These are phyloP conservation scores for Aspergillus indologenus DNA, from an alignment of 495 filamentous ascomycete species.

Conservation along the genomic window DNA sequence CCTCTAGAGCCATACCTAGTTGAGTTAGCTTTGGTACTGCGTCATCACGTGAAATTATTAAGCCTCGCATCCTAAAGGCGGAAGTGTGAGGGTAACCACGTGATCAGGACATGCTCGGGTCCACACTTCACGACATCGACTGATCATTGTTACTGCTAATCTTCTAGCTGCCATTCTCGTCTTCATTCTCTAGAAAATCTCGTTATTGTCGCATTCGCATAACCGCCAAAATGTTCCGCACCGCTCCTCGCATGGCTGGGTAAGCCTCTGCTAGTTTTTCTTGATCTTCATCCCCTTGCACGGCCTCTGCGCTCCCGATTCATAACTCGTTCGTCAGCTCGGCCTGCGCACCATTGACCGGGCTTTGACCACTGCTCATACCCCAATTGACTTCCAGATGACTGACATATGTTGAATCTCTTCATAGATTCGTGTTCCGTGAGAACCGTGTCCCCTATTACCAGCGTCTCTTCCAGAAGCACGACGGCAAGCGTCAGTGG, in stretches of 20 bases:
- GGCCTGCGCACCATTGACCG: conserved; percentile 23
- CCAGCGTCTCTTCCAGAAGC: conserved; percentile 78
- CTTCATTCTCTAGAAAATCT: conserved; percentile 23
- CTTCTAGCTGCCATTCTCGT: conserved; percentile 26
- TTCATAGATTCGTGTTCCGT: conserved; percentile 66
- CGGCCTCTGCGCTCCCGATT: conserved; percentile 5
- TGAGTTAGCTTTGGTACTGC: conserved; percentile 7
- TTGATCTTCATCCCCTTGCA: neutral
- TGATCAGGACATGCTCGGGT: conserved; percentile 29
- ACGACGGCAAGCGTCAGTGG: conserved; percentile 82
- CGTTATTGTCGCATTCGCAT: conserved; percentile 25
- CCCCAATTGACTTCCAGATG: conserved; percentile 5
- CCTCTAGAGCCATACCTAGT: conserved; percentile 25
- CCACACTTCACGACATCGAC: conserved; percentile 36
- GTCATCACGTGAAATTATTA: conserved; percentile 29
- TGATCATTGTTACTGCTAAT: conserved; percentile 20
- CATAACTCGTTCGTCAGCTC: conserved; percentile 13
- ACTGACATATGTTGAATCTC: conserved; percentile 10
- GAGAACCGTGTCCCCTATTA: conserved; percentile 82
- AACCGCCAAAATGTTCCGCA: conserved; percentile 48
- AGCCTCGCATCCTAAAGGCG: conserved; percentile 28
- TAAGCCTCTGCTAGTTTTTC: conserved; percentile 25
- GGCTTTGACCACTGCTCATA: neutral
- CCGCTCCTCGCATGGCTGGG: conserved; percentile 47
- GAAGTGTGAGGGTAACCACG: conserved; percentile 37